Evolutionary conservation across 371 early-diverging fungal genomes (phyloP).

Genomic region (Actinomucor elegans): DNA sequence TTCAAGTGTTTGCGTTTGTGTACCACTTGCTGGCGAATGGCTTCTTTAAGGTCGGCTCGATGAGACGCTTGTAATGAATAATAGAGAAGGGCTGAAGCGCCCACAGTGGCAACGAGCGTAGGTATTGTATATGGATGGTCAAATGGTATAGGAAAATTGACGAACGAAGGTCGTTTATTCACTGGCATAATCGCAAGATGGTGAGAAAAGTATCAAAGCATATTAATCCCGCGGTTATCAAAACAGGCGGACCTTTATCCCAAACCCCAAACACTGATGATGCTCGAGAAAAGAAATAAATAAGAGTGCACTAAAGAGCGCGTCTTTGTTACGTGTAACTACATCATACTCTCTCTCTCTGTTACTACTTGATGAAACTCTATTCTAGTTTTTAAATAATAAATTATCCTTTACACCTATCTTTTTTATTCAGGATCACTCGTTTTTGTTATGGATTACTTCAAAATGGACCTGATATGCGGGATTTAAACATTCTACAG

Average conservation of each 20-base stretch:
- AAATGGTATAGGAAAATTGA: slow-evolving; percentile 55
- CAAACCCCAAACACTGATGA: too few relatives aligned
- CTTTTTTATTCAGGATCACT: too few relatives aligned
- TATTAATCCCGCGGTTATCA: too few relatives aligned
- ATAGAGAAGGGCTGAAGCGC: slow-evolving; percentile 43
- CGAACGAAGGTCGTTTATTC: slow-evolving; percentile 43
- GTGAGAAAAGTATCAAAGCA: slow-evolving; percentile 5
- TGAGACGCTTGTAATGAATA: slow-evolving; percentile 46
- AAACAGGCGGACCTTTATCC: too few relatives aligned
- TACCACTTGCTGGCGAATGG: slow-evolving; percentile 38
- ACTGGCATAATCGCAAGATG: neutral
- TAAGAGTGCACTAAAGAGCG: neutral
- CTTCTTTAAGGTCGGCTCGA: slow-evolving; percentile 41
- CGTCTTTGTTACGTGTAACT: too few relatives aligned
- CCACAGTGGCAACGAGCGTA: slow-evolving; percentile 33
- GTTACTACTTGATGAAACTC: too few relatives aligned
- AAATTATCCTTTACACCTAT: too few relatives aligned
- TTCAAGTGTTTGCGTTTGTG: slow-evolving; percentile 31
- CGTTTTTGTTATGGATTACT: too few relatives aligned
- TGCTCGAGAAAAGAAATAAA: neutral
- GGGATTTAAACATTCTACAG: too few relatives aligned
- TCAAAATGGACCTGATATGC: too few relatives aligned
- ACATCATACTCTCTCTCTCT: too few relatives aligned
- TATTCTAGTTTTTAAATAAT: too few relatives aligned
- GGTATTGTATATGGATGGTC: slow-evolving; percentile 52